Conservation (phyloP, 768 basidiomycete species). For the Amanita molliuscula region DNA sequence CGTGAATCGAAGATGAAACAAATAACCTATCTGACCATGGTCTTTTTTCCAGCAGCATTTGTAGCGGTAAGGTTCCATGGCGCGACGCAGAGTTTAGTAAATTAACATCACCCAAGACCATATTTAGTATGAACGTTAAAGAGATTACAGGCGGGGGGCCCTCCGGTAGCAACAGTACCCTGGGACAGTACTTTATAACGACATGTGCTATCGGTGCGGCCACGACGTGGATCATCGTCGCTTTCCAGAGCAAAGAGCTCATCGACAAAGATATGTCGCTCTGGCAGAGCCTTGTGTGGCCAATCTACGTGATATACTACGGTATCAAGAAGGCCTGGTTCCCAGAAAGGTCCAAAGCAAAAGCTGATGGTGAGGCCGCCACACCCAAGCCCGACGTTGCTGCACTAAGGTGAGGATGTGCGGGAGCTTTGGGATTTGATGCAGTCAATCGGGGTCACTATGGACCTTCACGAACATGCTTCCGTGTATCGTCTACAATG, state of each 20-base stretch:
- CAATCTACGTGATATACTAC: too few species aligned
- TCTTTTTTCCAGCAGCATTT: conserved; percentile 50
- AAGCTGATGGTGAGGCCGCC: too few species aligned
- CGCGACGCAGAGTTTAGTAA: not conserved
- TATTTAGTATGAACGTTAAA: conserved; percentile 51
- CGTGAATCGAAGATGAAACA: conserved; percentile 34
- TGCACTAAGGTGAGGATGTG: too few species aligned
- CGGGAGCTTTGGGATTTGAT: too few species aligned
- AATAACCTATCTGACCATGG: conserved; percentile 52
- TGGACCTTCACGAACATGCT: too few species aligned
- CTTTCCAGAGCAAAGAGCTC: conserved; percentile 36
- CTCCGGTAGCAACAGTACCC: conserved; percentile 22
- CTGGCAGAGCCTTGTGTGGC: conserved; percentile 25
- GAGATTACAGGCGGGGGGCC: too few species aligned
- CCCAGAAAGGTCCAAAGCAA: too few species aligned
- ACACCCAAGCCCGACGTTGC: too few species aligned
- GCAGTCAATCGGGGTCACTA: too few species aligned
- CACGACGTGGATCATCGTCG: conserved; percentile 46
- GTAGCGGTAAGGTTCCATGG: conserved; percentile 26
- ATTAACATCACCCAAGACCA: conserved; percentile 21
- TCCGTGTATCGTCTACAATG: too few species aligned
- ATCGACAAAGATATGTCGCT: conserved; percentile 17
- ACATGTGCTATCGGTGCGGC: conserved; percentile 37
- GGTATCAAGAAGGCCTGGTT: too few species aligned
- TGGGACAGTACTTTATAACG: conserved; percentile 29